A percentile compares a stretch with the other conserved stretches of the same genome.
These are phyloP conservation scores for Thermochaetoides thermophila DNA, from an alignment of 495 filamentous ascomycete genomes.

Conservation along the genomic window DNA sequence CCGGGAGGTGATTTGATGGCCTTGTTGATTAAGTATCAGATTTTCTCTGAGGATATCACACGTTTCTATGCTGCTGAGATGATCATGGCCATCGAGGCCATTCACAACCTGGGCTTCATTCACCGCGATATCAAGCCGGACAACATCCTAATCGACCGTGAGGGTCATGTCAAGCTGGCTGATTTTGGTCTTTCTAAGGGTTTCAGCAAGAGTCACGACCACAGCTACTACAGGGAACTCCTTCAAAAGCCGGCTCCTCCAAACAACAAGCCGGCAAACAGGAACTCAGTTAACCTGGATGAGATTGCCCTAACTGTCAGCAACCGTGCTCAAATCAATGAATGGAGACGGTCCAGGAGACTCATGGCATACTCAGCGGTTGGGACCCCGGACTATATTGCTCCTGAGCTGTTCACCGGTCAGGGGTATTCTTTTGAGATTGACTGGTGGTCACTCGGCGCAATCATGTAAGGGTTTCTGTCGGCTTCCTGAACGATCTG, in stretches of 20 bases:
- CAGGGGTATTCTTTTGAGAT: slow-evolving; percentile 80
- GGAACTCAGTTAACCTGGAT: slow-evolving; percentile 77
- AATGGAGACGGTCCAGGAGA: slow-evolving; percentile 82
- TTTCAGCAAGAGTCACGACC: slow-evolving; percentile 83
- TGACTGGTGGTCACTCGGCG: slow-evolving; percentile 92
- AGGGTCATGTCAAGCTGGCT: slow-evolving; percentile 76
- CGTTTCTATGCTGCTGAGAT: slow-evolving; percentile 97
- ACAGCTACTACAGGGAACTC: slow-evolving; percentile 86
- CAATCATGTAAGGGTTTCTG: slow-evolving; percentile 54
- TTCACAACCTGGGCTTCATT: slow-evolving; percentile 87
- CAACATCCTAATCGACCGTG: slow-evolving; percentile 12
- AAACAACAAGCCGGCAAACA: slow-evolving; percentile 45
- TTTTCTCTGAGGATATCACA: slow-evolving; percentile 88
- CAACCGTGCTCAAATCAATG: slow-evolving; percentile 84
- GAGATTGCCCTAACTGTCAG: slow-evolving; percentile 93
- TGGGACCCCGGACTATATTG: slow-evolving; percentile 89
- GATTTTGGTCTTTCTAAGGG: slow-evolving; percentile 92
- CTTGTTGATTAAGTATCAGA: slow-evolving; percentile 93
- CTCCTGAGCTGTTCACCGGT: slow-evolving; percentile 81
- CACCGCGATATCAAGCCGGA: slow-evolving; percentile 44
- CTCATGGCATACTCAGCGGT: slow-evolving; percentile 89
- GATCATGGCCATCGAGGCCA: slow-evolving; percentile 78
- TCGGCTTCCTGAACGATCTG: background rate
- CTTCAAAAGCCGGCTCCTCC: slow-evolving; percentile 39
- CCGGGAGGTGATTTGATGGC: slow-evolving; percentile 92